Base-by-base conservation (phyloP, 148 eudicot genomes). In the Spergularia bocconei region DNA sequence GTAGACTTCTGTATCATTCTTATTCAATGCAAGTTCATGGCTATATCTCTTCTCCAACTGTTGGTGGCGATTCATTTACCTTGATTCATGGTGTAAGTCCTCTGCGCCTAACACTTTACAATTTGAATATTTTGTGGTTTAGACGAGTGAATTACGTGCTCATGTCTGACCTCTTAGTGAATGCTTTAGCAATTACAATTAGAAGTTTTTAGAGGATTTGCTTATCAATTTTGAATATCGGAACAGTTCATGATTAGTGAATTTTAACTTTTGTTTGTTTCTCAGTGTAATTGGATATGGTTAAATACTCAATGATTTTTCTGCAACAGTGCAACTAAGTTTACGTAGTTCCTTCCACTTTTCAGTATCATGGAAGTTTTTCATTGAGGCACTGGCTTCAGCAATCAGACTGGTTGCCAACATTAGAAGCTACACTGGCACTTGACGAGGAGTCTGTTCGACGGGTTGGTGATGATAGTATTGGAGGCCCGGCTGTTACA, bases 11-110 rank as follows among this genome's bases (percentile, higher is more conserved):
- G 89, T 96, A 91, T 77, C 97, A 89, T 84, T 96, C 99, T 71
- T 96, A 96, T 79, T 89, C 98, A 5, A 89, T 96, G 99, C 98
- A 92, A 91, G 98, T 96, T 79, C 90, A 92, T 82, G 99, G 99
- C 77, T 92, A 88, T 77, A 85, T 89, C 69, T 83, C 88, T 67
- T 80, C 93, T 47, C 84, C 87, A 54, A 81, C 90, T 72, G 82
- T 64, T 60, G 84, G 85, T 64, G 61, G 63, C 77, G 90, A 85
- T 77, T 88, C 94, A 62, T 96, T 96, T 75, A 89, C 85, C 72
- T 86, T 96, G 48, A 94, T 96, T 79, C 98, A 96, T 39, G 93
- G 99, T 81, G 99, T 96, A 91, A 36, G 99, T 87, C 58, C 78
- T 71, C 78, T 41, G 67, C 63, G 20, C 80, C 20, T 50, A 67